phyloP scores from a whole-genome alignment of 345 rosid species.

The Murraya paniculata region DNA sequence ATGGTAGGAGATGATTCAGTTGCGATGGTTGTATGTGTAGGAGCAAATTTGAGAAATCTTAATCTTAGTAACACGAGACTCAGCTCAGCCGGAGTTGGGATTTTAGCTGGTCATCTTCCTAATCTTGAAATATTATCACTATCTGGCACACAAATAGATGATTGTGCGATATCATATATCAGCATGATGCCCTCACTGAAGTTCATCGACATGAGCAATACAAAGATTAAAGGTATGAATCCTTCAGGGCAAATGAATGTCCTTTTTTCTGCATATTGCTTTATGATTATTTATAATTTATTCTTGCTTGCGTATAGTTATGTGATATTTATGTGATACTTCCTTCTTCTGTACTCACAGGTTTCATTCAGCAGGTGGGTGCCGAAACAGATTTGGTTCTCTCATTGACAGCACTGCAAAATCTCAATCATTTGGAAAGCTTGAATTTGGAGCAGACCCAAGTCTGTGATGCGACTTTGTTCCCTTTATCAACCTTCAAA shows the following conservation, averaged over 20 bases:
- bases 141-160: constrained; percentile 59
- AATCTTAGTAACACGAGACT: constrained; percentile 67
- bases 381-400: constrained; percentile 30
- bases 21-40: constrained; percentile 50
- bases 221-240: constrained; percentile 60
- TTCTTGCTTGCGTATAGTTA: not conserved
- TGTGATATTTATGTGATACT: not conserved
- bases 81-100: constrained; percentile 57
- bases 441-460: constrained; percentile 68
- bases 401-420: constrained; percentile 50
- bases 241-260: not conserved
- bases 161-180: constrained; percentile 52
- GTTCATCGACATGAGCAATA: constrained; percentile 69
- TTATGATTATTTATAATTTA: not conserved
- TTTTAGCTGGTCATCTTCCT: constrained; percentile 63
- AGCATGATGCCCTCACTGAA: constrained; percentile 57
- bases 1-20: constrained; percentile 64
- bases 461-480: constrained; percentile 56
- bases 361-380: constrained; percentile 41
- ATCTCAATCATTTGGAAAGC: constrained; percentile 45
- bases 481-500: constrained; percentile 45
- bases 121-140: constrained; percentile 60
- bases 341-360: constrained; percentile 38
- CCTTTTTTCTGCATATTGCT: not conserved
- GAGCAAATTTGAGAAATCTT: constrained; percentile 57